Evolutionary conservation across 2,329 filamentous ascomycete genomes (phyloP).

Genomic region (Curvularia eragrostidis): DNA sequence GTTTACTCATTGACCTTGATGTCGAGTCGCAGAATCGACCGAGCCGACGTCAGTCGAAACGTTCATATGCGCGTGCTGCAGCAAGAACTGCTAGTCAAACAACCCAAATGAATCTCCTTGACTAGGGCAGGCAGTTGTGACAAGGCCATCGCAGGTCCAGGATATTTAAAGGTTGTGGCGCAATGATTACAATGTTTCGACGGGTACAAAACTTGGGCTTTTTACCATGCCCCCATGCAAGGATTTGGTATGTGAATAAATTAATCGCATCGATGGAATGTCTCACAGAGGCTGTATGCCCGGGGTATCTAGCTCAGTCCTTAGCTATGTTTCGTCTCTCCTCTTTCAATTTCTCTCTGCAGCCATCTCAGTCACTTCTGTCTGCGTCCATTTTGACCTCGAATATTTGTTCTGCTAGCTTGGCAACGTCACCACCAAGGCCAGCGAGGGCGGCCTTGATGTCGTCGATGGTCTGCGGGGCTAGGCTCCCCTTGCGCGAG

Average conservation of each 20-base stretch:
- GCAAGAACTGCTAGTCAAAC: neutral
- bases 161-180: neutral
- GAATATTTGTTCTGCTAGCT: constrained; percentile 60
- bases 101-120: constrained; percentile 22
- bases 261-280: neutral
- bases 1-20: constrained; percentile 31
- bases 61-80: constrained; percentile 10
- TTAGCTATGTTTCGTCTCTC: neutral
- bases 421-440: constrained; percentile 60
- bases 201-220: neutral
- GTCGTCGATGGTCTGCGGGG: constrained; percentile 61
- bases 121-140: constrained; percentile 11
- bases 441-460: constrained; percentile 64
- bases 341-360: neutral
- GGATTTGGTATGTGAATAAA: neutral
- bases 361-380: constrained; percentile 17
- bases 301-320: constrained; percentile 18
- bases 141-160: neutral
- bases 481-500: constrained; percentile 65
- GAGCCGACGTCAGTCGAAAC: neutral
- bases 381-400: constrained; percentile 47
- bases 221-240: neutral
- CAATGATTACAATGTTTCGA: neutral
- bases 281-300: constrained; percentile 8
- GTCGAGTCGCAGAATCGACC: neutral